Base-by-base conservation (phyloP, 2,329 filamentous ascomycete genomes). In the Calonectria pauciramosa region DNA sequence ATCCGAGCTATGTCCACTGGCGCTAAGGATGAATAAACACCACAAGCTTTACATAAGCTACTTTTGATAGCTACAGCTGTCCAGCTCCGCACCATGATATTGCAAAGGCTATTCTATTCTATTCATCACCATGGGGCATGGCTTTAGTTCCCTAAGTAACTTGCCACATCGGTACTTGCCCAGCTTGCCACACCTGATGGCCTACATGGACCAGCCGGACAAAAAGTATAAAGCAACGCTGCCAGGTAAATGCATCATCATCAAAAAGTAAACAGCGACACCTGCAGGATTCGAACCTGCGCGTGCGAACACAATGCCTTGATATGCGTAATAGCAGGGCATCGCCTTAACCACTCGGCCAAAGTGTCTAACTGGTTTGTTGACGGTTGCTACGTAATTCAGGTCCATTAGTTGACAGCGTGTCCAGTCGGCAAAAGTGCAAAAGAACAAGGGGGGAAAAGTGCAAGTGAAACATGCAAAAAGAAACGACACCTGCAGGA, bases 271-370 rank as follows among this genome's bases (percentile, higher is more conserved):
- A 44, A 26, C 56, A 59, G 34, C 68, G 68, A 70, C 67, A 69
- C 67, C 67, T 69, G 67, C 67, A 69, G 67, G 67, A 69, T 69
- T 69, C 67, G 67, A 69, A 69, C 67, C 67, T 69, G 52, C 67
- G 67, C 66, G 66, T 68, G 66, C 66, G 66, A 68, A 68, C 66
- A 68, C 66, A 68, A 68, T 68, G 66, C 66, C 66, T 68, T 56
- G 66, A 59, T 68, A 68, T 59, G 66, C 49, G 28, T 47, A 6
- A 68, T 68, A 68, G 67, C 67, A 69, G 67, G 67, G 67, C 67
- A 69, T 69, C 67, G 67, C 67, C 67, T 69, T 69, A 69, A 69
- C 67, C 67, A 69, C 67, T 69, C 67, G 67, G 67, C 67, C 67
- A 60, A 69, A 69, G 67, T 69, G 67, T 69, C 67, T 54, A 59